Percentiles rank a stretch among this genome's conserved stretches.
phyloP scores from a whole-genome alignment of 768 basidiomycete genomes.

The Daedaleopsis nitida region DNA sequence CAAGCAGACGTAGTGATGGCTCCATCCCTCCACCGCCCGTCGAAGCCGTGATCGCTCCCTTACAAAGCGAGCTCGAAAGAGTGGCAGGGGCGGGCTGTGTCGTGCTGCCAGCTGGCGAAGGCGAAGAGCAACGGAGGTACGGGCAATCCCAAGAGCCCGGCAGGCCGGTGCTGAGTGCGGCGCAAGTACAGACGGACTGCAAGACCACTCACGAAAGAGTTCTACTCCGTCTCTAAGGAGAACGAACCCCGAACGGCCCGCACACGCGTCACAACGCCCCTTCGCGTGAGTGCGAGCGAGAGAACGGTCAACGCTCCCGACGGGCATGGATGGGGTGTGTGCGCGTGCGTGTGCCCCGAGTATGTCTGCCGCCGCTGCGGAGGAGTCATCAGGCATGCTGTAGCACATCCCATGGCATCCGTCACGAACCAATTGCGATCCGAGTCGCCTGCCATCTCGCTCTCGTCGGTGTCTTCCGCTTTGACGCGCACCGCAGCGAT shows the following conservation, averaged over 20 bases:
- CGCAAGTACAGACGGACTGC: slow-evolving; percentile 3
- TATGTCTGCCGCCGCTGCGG: slow-evolving; percentile 8
- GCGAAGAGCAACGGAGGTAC: neutral
- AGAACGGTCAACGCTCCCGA: neutral
- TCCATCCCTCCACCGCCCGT: too few species aligned
- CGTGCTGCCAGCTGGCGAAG: neutral
- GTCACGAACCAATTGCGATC: neutral
- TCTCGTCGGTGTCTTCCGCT: neutral
- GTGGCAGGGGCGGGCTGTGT: too few species aligned
- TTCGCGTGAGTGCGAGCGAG: slow-evolving; percentile 4
- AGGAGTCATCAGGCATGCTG: neutral
- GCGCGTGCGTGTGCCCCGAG: slow-evolving; percentile 2
- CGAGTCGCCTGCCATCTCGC: neutral
- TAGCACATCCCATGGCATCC: neutral
- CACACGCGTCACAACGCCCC: neutral
- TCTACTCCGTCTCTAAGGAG: neutral
- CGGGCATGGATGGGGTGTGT: neutral
- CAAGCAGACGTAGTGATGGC: too few species aligned
- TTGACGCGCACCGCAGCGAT: too few species aligned
- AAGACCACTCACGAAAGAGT: too few species aligned
- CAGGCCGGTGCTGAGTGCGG: neutral
- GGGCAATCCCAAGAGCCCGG: neutral
- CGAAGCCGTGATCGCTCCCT: too few species aligned
- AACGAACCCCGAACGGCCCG: neutral
- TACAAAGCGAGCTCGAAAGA: too few species aligned